A percentile compares a stretch with the other conserved stretches of the same genome.
Conservation (phyloP, 345 rosid genomes). For the Garcia nutans region DNA sequence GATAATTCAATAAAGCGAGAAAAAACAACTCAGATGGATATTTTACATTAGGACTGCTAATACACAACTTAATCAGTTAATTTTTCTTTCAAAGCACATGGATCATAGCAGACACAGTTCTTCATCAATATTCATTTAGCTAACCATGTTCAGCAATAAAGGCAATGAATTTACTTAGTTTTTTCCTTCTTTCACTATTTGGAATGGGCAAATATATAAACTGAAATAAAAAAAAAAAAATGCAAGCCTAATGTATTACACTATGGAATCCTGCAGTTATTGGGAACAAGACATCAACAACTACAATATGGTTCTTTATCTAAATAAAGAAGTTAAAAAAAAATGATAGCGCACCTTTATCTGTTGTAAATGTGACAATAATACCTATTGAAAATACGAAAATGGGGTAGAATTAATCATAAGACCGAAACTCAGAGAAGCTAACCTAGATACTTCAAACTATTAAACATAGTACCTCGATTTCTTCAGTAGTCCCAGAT, state of each 20-base stretch:
- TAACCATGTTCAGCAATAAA: constrained; percentile 8
- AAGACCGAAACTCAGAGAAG: constrained; percentile 5
- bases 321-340: background rate
- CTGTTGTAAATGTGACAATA: constrained; percentile 26
- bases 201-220: background rate
- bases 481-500: constrained; percentile 69
- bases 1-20: background rate
- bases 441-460: constrained; percentile 20
- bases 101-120: background rate
- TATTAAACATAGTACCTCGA: constrained; percentile 48
- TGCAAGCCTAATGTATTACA: background rate
- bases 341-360: constrained; percentile 24
- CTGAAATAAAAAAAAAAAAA: background rate
- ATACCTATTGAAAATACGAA: constrained; percentile 19
- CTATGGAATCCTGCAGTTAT: background rate
- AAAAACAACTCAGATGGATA: background rate
- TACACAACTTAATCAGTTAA: background rate
- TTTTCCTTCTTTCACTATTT: background rate
- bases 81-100: background rate
- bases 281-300: background rate
- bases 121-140: background rate
- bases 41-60: background rate
- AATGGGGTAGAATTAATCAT: constrained; percentile 18
- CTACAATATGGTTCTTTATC: background rate
- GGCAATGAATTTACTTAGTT: background rate